Percentiles rank a stretch among this genome's conserved stretches.
These are phyloP conservation scores for Leccinum pachyderme DNA, from an alignment of 1,284 basidiomycete species.

Conservation along the genomic window DNA sequence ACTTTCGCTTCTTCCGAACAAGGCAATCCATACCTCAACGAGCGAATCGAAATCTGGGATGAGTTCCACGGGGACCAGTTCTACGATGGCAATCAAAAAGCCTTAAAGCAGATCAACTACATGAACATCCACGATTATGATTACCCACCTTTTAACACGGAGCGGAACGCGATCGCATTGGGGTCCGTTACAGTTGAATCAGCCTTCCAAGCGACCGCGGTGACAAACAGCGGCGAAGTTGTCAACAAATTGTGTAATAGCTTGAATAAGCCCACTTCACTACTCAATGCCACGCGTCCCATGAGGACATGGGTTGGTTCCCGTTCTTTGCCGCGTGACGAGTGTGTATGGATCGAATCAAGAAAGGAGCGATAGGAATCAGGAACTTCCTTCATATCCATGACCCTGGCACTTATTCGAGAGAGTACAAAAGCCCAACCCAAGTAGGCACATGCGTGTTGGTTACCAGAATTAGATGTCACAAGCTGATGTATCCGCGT, in stretches of 20 bases:
- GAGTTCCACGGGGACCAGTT: slow-evolving; percentile 70
- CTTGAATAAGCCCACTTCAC: slow-evolving; percentile 56
- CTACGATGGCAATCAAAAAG: slow-evolving; percentile 67
- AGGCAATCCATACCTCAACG: slow-evolving; percentile 74
- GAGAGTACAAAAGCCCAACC: slow-evolving; percentile 80
- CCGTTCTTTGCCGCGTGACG: slow-evolving; percentile 49
- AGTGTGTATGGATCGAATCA: slow-evolving; percentile 47
- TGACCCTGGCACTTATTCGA: slow-evolving; percentile 46
- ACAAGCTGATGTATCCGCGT: slow-evolving; percentile 66
- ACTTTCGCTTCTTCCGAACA: slow-evolving; percentile 78
- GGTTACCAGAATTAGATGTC: slow-evolving; percentile 50
- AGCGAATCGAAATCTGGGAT: slow-evolving; percentile 72
- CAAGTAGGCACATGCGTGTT: slow-evolving; percentile 68
- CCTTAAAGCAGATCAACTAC: slow-evolving; percentile 40
- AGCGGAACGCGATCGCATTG: slow-evolving; percentile 79
- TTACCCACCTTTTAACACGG: slow-evolving; percentile 74
- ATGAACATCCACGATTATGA: neutral
- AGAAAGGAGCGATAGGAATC: slow-evolving; percentile 55
- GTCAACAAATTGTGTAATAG: slow-evolving; percentile 58
- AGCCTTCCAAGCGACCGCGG: slow-evolving; percentile 61
- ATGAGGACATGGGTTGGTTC: slow-evolving; percentile 55
- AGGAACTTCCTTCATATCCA: slow-evolving; percentile 49
- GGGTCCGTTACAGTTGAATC: slow-evolving; percentile 72
- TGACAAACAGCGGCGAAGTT: slow-evolving; percentile 71
- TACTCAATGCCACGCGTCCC: slow-evolving; percentile 51